Conservation (phyloP, 352 stramenopile species). For the Detonula confervacea region DNA sequence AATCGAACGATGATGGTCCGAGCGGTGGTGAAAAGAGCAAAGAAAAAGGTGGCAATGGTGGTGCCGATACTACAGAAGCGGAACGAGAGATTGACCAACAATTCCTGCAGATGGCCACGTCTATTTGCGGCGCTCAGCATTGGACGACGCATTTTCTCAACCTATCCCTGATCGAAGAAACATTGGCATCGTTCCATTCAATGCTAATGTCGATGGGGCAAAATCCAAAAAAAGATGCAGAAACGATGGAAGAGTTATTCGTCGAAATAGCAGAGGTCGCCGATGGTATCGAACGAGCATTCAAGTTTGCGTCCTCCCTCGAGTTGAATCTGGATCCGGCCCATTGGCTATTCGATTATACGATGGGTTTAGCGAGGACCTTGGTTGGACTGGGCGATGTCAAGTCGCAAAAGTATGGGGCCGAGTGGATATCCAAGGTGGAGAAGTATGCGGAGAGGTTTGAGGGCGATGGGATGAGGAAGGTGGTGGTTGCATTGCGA, state of each 20-base stretch:
- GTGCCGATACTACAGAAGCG: constrained; percentile 20
- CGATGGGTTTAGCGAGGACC: constrained; percentile 66
- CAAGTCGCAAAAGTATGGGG: constrained; percentile 79
- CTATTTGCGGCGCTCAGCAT: constrained; percentile 72
- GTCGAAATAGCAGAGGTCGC: constrained; percentile 74
- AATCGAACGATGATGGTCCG: constrained; percentile 11
- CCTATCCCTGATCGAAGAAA: constrained; percentile 56
- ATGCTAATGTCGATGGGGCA: constrained; percentile 50
- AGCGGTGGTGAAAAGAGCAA: neutral
- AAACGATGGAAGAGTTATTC: constrained; percentile 54
- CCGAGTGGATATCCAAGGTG: constrained; percentile 70
- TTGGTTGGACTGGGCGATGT: constrained; percentile 78
- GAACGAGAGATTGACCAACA: constrained; percentile 50
- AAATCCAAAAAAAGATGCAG: constrained; percentile 49
- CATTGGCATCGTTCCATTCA: constrained; percentile 43
- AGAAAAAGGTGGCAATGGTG: neutral
- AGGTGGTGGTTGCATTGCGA: constrained; percentile 63
- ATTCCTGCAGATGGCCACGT: constrained; percentile 64
- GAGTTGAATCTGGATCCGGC: constrained; percentile 61
- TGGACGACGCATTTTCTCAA: constrained; percentile 78
- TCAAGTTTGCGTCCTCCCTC: constrained; percentile 62
- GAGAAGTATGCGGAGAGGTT: constrained; percentile 69
- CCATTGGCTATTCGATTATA: constrained; percentile 77
- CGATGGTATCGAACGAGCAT: constrained; percentile 69
- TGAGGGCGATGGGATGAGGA: constrained; percentile 67